Percentiles rank a stretch among this genome's conserved stretches.
Evolutionary conservation across 176 grass and related monocot genomes (phyloP).

Genomic region (Alloteropsis semialata): DNA sequence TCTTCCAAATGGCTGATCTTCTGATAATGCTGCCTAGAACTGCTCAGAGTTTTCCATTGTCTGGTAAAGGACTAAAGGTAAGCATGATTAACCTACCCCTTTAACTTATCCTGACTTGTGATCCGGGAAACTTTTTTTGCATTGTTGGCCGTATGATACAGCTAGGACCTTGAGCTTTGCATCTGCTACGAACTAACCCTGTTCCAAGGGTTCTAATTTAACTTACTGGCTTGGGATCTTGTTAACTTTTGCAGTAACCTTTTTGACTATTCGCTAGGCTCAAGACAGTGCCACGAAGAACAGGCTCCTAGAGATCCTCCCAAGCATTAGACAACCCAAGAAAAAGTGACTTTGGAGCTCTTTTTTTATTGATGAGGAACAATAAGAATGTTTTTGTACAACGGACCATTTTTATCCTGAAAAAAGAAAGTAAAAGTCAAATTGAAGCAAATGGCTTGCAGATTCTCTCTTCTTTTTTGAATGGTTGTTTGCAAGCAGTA

Average conservation of each 20-base stretch:
- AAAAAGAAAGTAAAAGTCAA: neutral
- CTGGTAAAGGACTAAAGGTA: conserved; percentile 16
- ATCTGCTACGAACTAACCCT: conserved; percentile 24
- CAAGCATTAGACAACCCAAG: neutral
- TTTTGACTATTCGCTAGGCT: conserved; percentile 42
- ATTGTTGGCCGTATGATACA: conserved; percentile 16
- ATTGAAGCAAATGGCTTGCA: neutral
- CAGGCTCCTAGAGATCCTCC: conserved; percentile 16
- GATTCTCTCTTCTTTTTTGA: too few species aligned
- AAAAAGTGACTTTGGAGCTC: neutral
- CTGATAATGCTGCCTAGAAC: neutral
- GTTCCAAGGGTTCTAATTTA: conserved; percentile 39
- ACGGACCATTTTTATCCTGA: neutral
- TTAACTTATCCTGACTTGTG: conserved; percentile 31
- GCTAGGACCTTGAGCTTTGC: conserved; percentile 31
- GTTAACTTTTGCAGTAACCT: conserved; percentile 29
- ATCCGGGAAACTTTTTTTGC: conserved; percentile 19
- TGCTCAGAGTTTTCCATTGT: conserved; percentile 9
- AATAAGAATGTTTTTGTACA: conserved; percentile 21
- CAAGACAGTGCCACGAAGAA: conserved; percentile 17
- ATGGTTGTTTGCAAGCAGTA: too few species aligned
- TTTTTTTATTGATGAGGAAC: neutral
- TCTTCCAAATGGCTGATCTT: neutral
- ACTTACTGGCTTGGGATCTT: conserved; percentile 39
- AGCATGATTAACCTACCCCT: conserved; percentile 31